Evolutionary conservation across 306 rosid genomes (phyloP).

Genomic region (Macrotyloma uniflorum): DNA sequence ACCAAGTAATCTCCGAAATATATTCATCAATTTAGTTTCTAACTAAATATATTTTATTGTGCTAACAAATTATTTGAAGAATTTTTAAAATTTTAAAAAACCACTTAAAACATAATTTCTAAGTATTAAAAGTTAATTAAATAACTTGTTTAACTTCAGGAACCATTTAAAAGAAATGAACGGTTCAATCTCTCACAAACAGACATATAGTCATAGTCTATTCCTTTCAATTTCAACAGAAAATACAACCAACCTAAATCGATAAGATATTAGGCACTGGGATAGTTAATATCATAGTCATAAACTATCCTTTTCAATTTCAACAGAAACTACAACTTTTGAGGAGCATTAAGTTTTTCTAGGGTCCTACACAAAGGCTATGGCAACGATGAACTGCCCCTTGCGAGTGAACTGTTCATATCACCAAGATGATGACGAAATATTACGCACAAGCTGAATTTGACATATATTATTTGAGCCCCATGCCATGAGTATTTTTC

Average conservation of each 20-base stretch:
- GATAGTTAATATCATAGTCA: background rate
- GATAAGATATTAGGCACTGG: background rate
- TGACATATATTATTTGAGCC: conserved; percentile 3
- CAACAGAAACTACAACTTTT: conserved; percentile 30
- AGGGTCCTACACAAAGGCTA: conserved; percentile 17
- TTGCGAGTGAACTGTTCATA: conserved; percentile 22
- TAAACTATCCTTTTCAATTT: conserved; percentile 14
- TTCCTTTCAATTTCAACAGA: conserved; percentile 22
- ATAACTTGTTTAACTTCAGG: background rate
- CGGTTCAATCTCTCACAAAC: background rate
- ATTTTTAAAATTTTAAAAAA: no score
- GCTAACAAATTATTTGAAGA: background rate
- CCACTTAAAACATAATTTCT: no score
- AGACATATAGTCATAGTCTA: background rate
- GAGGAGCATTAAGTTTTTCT: conserved; percentile 20
- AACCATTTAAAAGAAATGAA: background rate
- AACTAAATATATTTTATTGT: background rate
- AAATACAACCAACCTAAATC: background rate
- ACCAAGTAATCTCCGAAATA: background rate
- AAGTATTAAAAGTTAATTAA: no score
- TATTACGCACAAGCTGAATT: conserved; percentile 19
- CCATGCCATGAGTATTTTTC: conserved; percentile 20
- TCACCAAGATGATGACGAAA: conserved; percentile 80
- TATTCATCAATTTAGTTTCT: background rate
- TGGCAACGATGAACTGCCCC: conserved; percentile 13